Evolutionary conservation across 2,329 filamentous ascomycete genomes (phyloP).

Genomic region (Setomelanomma holmii): DNA sequence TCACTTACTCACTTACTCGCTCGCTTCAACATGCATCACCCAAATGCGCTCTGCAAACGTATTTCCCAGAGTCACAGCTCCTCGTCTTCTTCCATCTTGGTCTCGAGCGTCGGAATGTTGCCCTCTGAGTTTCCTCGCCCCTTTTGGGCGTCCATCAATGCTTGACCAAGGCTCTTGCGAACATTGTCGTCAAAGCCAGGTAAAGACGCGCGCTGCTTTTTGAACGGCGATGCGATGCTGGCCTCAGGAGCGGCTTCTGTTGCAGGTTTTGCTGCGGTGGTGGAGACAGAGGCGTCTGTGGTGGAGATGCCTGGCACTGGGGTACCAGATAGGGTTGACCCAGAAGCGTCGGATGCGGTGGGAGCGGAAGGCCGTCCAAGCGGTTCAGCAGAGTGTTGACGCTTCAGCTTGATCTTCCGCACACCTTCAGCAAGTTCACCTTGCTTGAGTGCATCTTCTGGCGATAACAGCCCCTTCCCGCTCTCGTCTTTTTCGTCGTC

Average conservation of each 20-base stretch:
- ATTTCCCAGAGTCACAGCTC: conserved; percentile 50
- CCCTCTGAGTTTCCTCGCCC: conserved; percentile 44
- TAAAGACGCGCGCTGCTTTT: conserved; percentile 74
- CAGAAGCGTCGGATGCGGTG: conserved; percentile 30
- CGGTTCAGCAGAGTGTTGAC: conserved; percentile 77
- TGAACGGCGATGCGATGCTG: conserved; percentile 72
- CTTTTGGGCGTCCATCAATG: conserved; percentile 39
- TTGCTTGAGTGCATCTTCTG: conserved; percentile 75
- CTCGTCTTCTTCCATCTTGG: conserved; percentile 53
- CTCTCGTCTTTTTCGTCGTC: conserved; percentile 65
- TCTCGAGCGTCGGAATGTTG: conserved; percentile 34
- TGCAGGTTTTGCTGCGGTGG: conserved; percentile 37
- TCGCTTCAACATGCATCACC: neutral
- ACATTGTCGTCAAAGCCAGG: conserved; percentile 57
- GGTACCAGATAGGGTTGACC: conserved; percentile 34
- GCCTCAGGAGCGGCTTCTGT: conserved; percentile 57
- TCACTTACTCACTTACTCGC: neutral
- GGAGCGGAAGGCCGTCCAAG: conserved; percentile 52
- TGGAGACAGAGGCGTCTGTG: conserved; percentile 29
- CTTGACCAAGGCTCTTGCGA: conserved; percentile 45
- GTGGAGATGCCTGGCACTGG: conserved; percentile 22
- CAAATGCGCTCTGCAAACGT: conserved; percentile 34
- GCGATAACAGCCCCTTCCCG: conserved; percentile 61
- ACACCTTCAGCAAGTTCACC: conserved; percentile 82
- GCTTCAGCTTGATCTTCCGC: conserved; percentile 84